Evolutionary conservation across 1,284 basidiomycete species (phyloP).

Genomic region (Meripilus lineatus): DNA sequence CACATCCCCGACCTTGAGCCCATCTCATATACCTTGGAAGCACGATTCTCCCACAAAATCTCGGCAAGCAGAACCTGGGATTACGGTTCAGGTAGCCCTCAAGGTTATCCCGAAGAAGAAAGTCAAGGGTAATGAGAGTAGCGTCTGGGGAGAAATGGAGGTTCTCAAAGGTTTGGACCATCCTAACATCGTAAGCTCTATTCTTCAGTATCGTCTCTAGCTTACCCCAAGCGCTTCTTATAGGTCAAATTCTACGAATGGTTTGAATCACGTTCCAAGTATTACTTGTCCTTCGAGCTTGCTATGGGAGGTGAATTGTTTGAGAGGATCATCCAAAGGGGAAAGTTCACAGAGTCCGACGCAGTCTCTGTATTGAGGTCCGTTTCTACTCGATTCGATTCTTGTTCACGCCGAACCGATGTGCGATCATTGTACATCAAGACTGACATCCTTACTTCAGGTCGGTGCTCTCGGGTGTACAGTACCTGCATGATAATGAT

Average conservation of each 20-base stretch:
- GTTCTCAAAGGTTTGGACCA: slow-evolving; percentile 85
- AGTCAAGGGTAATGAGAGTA: slow-evolving; percentile 82
- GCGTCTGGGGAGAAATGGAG: slow-evolving; percentile 88
- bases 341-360: slow-evolving; percentile 89
- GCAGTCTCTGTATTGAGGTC: slow-evolving; percentile 71
- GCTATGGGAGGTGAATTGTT: slow-evolving; percentile 90
- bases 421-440: too few relatives aligned
- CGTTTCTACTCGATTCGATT: too few relatives aligned
- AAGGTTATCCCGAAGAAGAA: slow-evolving; percentile 91
- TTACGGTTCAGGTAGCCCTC: slow-evolving; percentile 74
- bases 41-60: slow-evolving; percentile 16
- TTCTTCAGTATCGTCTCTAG: neutral
- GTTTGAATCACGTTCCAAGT: slow-evolving; percentile 90
- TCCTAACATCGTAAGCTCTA: slow-evolving; percentile 74
- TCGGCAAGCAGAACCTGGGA: slow-evolving; percentile 12
- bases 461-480: slow-evolving; percentile 74
- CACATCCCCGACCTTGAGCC: slow-evolving; percentile 5
- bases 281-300: slow-evolving; percentile 89
- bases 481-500: slow-evolving; percentile 80
- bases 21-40: slow-evolving; percentile 11
- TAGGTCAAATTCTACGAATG: slow-evolving; percentile 90
- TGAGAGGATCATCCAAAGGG: slow-evolving; percentile 74
- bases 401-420: too few relatives aligned
- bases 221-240: neutral
- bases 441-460: too few relatives aligned